Evolutionary conservation across 306 rosid species (phyloP), one percentile per base, ranked within the genome.

Genomic region (Senna tora): DNA sequence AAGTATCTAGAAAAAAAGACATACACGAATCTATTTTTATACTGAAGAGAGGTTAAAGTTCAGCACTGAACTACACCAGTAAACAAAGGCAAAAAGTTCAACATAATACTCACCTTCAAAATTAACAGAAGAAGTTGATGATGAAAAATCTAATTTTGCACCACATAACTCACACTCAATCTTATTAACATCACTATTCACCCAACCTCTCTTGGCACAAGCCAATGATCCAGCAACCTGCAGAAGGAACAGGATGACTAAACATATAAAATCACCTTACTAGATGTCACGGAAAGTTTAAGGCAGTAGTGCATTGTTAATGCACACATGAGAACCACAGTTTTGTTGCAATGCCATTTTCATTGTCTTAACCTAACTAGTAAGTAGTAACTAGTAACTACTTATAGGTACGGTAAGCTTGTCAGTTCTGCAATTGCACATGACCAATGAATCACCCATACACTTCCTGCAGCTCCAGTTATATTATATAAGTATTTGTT

Each of bases 121-220:
- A 30, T 50, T 33, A 47, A 66, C 15, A 17, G 79, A 57, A 0
- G 84, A 77, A 65, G 85, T 79, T 14, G 76, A 67, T n/a, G 77
- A 64, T 12, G 83, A 53, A 83, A 86, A 86, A 72, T 83, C 84
- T 59, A 86, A 79, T 79, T 17, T 71, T 16, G 84, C 88, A 53
- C 81, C 79, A 47, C 99, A 95, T 57, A 90, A 71, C 75, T 95
- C 97, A 72, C 99, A 95, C 78, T 80, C 92, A 78, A 95, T 84
- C 77, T 86, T 89, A 65, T 83, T 80, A 57, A 84, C 87, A 73
- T 87, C 96, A 33, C 83, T 80, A 83, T 79, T 85, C 67, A 89
- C 84, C 99, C 99, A 95, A 75, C 99, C 99, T 81, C 90, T 89
- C 79, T 83, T 88, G 33, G 99, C 97, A 86, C 96, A 95, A 69